These are phyloP conservation scores for Podila minutissima DNA, from an alignment of 192 early-diverging fungal genomes.

Conservation along the genomic window DNA sequence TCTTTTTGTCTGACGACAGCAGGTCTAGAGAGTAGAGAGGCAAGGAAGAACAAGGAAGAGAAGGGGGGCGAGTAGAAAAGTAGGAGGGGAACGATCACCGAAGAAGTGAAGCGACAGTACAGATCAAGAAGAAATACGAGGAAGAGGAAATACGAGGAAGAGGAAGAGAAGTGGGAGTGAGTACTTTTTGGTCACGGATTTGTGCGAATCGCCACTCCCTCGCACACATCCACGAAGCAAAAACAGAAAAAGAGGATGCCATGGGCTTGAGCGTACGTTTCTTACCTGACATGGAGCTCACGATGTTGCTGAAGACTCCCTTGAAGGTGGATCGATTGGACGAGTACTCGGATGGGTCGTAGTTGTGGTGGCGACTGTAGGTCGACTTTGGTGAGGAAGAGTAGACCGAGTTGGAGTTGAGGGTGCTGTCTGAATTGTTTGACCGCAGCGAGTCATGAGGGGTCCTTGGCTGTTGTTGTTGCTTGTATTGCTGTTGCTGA, in stretches of 20 bases:
- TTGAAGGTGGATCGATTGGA: constrained; percentile 62
- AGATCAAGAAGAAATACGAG: background rate
- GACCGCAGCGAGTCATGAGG: constrained; percentile 41
- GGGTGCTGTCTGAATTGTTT: constrained; percentile 36
- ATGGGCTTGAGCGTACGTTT: background rate
- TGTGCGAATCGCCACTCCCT: background rate
- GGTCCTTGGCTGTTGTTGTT: constrained; percentile 11
- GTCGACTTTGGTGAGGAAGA: constrained; percentile 47
- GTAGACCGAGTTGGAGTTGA: constrained; percentile 18
- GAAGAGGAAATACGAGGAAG: background rate
- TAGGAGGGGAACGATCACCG: background rate
- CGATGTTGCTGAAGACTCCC: constrained; percentile 65
- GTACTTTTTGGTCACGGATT: background rate
- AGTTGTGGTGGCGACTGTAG: constrained; percentile 37
- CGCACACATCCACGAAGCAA: background rate
- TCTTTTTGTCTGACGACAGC: constrained; percentile 75
- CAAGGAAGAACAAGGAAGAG: background rate
- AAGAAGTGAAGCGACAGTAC: background rate
- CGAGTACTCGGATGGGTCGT: constrained; percentile 31
- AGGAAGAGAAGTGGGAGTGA: background rate
- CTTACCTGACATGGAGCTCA: constrained; percentile 60
- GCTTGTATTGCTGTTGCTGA: background rate
- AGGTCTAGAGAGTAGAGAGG: constrained; percentile 49
- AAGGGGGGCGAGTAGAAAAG: background rate
- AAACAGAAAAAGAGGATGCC: background rate